Conservation (phyloP, 805 yeast species). For the Hanseniaspora taiwanica region DNA sequence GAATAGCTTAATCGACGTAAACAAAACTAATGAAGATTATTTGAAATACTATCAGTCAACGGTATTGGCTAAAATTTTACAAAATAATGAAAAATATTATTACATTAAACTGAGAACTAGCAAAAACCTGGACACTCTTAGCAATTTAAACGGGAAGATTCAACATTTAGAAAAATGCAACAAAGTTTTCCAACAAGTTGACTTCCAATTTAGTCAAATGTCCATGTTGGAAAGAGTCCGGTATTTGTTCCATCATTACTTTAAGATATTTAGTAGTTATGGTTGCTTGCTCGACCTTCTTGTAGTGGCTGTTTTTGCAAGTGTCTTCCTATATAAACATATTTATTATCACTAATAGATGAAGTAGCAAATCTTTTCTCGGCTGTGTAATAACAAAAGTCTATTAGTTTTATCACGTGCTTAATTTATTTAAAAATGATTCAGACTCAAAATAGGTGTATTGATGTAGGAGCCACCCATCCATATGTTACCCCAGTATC, state of each 20-base stretch:
- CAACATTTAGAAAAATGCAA: background rate
- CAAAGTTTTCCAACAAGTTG: background rate
- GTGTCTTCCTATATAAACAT: background rate
- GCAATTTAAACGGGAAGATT: background rate
- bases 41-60: too few species aligned
- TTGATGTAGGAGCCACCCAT: too few species aligned
- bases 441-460: too few species aligned
- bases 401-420: too few species aligned
- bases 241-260: background rate
- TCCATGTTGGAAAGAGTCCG: background rate
- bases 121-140: background rate
- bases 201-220: background rate
- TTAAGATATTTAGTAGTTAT: background rate
- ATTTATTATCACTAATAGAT: too few species aligned
- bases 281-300: background rate
- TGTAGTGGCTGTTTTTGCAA: background rate
- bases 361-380: too few species aligned
- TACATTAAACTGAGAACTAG: background rate
- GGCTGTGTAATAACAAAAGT: too few species aligned
- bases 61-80: background rate
- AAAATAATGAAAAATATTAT: background rate
- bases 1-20: too few species aligned
- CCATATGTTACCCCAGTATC: too few species aligned
- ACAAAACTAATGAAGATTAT: too few species aligned
- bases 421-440: too few species aligned